Evolutionary conservation across 306 rosid genomes (phyloP).

Genomic region (Dalbergia oliveri): DNA sequence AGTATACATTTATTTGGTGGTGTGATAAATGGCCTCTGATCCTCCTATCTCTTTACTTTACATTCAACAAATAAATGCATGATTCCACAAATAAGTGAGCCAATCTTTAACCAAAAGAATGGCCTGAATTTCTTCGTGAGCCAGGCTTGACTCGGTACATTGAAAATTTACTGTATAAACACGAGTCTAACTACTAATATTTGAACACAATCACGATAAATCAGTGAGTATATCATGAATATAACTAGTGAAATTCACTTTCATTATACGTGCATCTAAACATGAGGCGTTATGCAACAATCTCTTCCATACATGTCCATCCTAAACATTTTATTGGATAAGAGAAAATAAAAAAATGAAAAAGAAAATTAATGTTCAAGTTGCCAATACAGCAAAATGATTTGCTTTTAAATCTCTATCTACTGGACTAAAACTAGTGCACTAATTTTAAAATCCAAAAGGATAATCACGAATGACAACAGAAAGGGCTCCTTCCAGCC

Average conservation of each 20-base stretch:
- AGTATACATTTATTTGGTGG: too few relatives aligned
- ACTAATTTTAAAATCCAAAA: conserved; percentile 12
- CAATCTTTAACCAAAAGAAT: not conserved
- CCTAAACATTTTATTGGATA: too few relatives aligned
- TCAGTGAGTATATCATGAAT: too few relatives aligned
- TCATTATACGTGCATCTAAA: too few relatives aligned
- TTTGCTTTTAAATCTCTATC: not conserved
- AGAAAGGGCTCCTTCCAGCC: not conserved
- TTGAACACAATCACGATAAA: too few relatives aligned
- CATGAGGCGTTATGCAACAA: too few relatives aligned
- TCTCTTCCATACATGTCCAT: too few relatives aligned
- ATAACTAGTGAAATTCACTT: too few relatives aligned
- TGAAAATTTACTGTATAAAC: too few relatives aligned
- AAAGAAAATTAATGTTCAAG: not conserved
- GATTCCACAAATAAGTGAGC: not conserved
- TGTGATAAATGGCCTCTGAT: not conserved
- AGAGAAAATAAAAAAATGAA: too few relatives aligned
- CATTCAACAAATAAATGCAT: conserved; percentile 36
- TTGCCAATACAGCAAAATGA: not conserved
- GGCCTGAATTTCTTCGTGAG: not conserved
- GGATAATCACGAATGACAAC: not conserved
- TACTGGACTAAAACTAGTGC: not conserved
- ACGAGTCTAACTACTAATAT: too few relatives aligned
- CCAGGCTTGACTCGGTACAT: too few relatives aligned
- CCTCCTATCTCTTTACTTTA: not conserved